Percentiles rank a stretch among this genome's conserved stretches.
These are phyloP conservation scores for Prunus davidiana DNA, from an alignment of 306 rosid species.

Conservation along the genomic window DNA sequence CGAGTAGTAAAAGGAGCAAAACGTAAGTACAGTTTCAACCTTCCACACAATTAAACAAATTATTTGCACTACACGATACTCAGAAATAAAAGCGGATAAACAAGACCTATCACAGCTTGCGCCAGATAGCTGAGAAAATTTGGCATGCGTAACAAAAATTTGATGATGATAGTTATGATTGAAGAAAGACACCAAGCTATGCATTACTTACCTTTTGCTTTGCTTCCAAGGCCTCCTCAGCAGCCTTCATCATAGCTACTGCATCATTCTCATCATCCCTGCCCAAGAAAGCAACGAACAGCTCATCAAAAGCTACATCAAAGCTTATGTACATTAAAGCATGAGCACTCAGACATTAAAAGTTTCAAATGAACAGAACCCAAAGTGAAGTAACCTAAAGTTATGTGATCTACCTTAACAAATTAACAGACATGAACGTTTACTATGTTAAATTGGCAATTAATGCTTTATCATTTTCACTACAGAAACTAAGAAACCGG, in stretches of 20 bases:
- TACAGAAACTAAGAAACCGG: not conserved
- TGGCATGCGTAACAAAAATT: not conserved
- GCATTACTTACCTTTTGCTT: constrained; percentile 64
- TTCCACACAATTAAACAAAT: not conserved
- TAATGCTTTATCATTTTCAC: too few species aligned
- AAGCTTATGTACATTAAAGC: constrained; percentile 10
- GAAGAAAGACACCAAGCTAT: constrained; percentile 3
- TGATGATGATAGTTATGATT: not conserved
- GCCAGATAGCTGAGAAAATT: not conserved
- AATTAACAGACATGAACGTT: not conserved
- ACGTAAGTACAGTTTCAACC: not conserved
- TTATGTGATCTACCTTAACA: not conserved
- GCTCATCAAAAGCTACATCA: constrained; percentile 32
- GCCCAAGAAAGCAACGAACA: constrained; percentile 32
- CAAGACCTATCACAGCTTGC: not conserved
- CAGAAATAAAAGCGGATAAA: not conserved
- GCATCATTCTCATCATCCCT: constrained; percentile 85
- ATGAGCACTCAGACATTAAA: not conserved
- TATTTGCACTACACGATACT: not conserved
- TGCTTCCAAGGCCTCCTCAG: constrained; percentile 80
- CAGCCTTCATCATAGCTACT: constrained; percentile 71
- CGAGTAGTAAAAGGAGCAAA: not conserved
- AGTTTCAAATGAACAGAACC: not conserved
- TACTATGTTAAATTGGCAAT: not conserved
- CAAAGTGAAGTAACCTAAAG: not conserved